Conservation (phyloP, 306 rosid genomes). For the Chamaecrista fasciculata region DNA sequence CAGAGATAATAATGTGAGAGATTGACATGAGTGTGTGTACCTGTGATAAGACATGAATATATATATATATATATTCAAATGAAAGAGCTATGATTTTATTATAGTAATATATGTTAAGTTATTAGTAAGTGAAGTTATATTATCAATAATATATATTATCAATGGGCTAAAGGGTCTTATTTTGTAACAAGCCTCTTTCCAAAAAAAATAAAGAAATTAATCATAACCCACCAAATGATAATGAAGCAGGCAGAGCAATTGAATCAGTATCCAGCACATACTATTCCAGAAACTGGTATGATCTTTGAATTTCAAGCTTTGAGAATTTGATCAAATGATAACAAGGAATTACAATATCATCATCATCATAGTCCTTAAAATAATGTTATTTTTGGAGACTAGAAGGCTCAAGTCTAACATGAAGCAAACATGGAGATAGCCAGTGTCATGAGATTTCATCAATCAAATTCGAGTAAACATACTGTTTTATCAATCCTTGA, state of each 20-base stretch:
- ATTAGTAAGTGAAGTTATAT: no score
- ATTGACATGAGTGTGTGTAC: no score
- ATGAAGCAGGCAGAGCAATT: constrained; percentile 20
- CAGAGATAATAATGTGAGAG: no score
- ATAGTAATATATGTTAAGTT: no score
- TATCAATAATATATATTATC: no score
- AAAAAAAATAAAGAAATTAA: constrained; percentile 2
- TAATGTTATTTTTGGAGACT: constrained; percentile 27
- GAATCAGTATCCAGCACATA: constrained; percentile 13
- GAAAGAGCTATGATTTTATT: no score
- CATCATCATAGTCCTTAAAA: constrained; percentile 30
- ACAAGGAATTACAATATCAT: constrained; percentile 34
- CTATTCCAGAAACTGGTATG: not conserved
- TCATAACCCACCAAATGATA: constrained; percentile 24
- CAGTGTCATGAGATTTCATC: constrained; percentile 24
- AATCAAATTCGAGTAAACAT: constrained; percentile 29
- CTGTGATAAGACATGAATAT: no score
- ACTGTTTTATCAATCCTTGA: no score
- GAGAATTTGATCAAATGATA: constrained; percentile 27
- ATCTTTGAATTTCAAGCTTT: constrained; percentile 10
- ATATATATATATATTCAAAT: no score
- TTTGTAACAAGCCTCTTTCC: no score
- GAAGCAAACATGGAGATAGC: constrained; percentile 11
- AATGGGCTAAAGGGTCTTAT: no score
- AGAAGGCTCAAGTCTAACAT: constrained; percentile 26